phyloP scores from a whole-genome alignment of 2,329 filamentous ascomycete genomes.

The Periconia digitata region DNA sequence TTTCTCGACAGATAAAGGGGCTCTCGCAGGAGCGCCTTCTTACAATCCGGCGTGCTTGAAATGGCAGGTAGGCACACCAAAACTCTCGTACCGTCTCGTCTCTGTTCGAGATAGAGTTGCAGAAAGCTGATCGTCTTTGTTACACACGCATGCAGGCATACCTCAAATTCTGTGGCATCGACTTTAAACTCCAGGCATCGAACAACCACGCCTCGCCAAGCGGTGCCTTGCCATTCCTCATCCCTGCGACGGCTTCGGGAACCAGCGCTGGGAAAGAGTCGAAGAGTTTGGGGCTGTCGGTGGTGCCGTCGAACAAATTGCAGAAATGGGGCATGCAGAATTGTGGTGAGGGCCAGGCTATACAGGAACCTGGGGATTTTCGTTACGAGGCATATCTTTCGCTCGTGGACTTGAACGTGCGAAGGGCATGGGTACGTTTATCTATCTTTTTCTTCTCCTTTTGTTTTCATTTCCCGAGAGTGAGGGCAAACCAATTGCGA shows the following conservation, averaged over 20 bases:
- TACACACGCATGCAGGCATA: slow-evolving; percentile 63
- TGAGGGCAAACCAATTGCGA: neutral
- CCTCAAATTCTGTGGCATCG: slow-evolving; percentile 72
- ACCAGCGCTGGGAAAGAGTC: slow-evolving; percentile 34
- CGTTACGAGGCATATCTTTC: slow-evolving; percentile 75
- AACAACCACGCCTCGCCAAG: slow-evolving; percentile 93
- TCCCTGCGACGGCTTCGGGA: slow-evolving; percentile 53
- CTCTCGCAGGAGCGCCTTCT: slow-evolving; percentile 64
- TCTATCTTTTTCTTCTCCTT: neutral
- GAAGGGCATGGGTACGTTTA: slow-evolving; percentile 75
- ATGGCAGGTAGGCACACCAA: slow-evolving; percentile 84
- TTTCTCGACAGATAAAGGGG: slow-evolving; percentile 70
- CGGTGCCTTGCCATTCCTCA: slow-evolving; percentile 84
- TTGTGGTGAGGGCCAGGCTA: slow-evolving; percentile 44
- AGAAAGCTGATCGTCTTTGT: neutral
- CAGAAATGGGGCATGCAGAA: slow-evolving; percentile 67
- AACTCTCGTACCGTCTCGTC: neutral
- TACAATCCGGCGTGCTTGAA: slow-evolving; percentile 93
- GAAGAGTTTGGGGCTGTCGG: slow-evolving; percentile 44
- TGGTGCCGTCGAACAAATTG: slow-evolving; percentile 68
- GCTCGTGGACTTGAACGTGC: slow-evolving; percentile 74
- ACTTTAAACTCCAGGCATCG: slow-evolving; percentile 68
- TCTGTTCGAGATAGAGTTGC: neutral
- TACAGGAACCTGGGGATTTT: slow-evolving; percentile 53
- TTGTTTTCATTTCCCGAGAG: neutral